phyloP scores from a whole-genome alignment of 2,329 filamentous ascomycete species.

The Clarireedia paspali region DNA sequence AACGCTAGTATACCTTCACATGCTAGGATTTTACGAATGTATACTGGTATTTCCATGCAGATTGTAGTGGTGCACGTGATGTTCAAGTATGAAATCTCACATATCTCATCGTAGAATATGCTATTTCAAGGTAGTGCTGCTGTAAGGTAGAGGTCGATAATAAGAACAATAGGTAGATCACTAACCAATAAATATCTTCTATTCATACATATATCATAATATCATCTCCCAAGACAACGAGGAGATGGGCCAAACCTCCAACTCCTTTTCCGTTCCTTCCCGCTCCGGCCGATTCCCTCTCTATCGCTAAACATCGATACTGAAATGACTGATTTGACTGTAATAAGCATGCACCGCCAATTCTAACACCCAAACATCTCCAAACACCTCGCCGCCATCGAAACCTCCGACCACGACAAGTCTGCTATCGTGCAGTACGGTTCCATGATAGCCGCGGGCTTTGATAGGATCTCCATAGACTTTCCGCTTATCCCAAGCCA shows the following conservation, averaged over 20 bases:
- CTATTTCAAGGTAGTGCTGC: no score
- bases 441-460: conserved; percentile 59
- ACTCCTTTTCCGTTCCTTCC: conserved; percentile 7
- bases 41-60: no score
- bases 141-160: no score
- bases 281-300: not conserved
- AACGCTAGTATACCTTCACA: no score
- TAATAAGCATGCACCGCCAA: conserved; percentile 65
- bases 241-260: not conserved
- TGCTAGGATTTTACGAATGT: no score
- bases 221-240: not conserved
- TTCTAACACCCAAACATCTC: conserved; percentile 60
- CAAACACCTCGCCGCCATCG: conserved; percentile 60
- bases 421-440: conserved; percentile 57
- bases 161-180: not conserved
- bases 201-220: conserved; percentile 6
- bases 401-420: conserved; percentile 60
- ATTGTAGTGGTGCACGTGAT: no score
- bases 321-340: conserved; percentile 66
- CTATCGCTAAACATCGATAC: conserved; percentile 49
- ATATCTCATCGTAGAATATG: no score
- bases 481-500: conserved; percentile 63
- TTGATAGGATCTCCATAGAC: conserved; percentile 57
- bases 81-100: no score
- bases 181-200: conserved; percentile 6